These are phyloP conservation scores for Calophaca sinica DNA, from an alignment of 306 rosid genomes.

Conservation along the genomic window DNA sequence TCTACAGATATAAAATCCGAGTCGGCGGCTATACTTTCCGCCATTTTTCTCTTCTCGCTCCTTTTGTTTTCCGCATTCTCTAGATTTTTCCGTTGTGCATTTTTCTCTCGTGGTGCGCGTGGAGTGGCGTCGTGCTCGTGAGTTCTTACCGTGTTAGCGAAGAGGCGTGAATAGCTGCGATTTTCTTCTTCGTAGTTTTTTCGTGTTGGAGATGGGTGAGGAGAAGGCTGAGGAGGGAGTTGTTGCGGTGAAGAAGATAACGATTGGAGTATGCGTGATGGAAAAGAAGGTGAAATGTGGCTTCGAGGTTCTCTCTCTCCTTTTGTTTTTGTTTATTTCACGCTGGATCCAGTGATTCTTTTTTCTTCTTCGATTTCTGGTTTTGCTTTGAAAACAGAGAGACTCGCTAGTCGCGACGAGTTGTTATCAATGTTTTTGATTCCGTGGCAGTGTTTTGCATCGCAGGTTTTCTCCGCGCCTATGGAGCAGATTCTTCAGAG, in stretches of 20 bases:
- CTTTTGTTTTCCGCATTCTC: constrained; percentile 14
- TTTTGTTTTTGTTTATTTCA: neutral
- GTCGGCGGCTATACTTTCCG: constrained; percentile 12
- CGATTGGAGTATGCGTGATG: constrained; percentile 97
- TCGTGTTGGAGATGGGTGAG: constrained; percentile 17
- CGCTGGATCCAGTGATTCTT: constrained; percentile 41
- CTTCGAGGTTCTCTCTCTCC: constrained; percentile 66
- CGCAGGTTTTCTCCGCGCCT: constrained; percentile 85
- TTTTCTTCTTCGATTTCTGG: constrained; percentile 34
- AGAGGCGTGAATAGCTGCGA: constrained; percentile 19
- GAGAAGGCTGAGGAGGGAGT: constrained; percentile 46
- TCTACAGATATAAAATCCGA: constrained; percentile 33
- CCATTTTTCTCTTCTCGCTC: constrained; percentile 34
- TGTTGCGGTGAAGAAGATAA: constrained; percentile 55
- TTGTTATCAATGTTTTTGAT: constrained; percentile 35
- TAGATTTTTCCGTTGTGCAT: constrained; percentile 29
- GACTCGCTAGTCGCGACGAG: constrained; percentile 17
- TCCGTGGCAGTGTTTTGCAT: constrained; percentile 48
- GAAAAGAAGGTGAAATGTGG: constrained; percentile 99
- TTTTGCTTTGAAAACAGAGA: constrained; percentile 42
- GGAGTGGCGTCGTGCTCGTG: neutral
- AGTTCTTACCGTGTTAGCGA: neutral
- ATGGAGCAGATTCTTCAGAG: constrained; percentile 91
- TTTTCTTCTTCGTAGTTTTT: constrained; percentile 21
- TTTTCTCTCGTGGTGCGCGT: constrained; percentile 19